Percentiles rank a stretch among this genome's conserved stretches.
Evolutionary conservation across 257 asterid genomes (phyloP).

Genomic region (Primulina tabacum): DNA sequence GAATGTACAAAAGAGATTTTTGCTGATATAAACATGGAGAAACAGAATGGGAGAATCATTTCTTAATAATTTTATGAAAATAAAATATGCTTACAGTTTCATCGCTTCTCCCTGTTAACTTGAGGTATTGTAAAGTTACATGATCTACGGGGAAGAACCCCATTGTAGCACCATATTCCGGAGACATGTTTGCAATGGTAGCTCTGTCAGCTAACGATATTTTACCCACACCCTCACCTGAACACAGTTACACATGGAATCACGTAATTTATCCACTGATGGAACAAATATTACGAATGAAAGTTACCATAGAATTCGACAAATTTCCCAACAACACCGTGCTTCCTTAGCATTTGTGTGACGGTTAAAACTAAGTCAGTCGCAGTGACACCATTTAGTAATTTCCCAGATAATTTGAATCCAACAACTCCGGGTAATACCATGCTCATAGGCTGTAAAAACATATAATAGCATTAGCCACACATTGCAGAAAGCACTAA

Average conservation of each 20-base stretch:
- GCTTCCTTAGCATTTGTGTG: constrained; percentile 85
- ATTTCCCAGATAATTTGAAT: constrained; percentile 79
- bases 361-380: constrained; percentile 87
- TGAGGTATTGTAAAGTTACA: constrained; percentile 82
- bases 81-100: constrained; percentile 63
- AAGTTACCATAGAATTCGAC: constrained; percentile 71
- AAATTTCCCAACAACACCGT: constrained; percentile 88
- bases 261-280: constrained; percentile 16
- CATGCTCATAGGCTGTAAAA: constrained; percentile 92
- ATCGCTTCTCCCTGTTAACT: constrained; percentile 91
- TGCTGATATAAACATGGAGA: constrained; percentile 4
- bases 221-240: constrained; percentile 80
- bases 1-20: constrained; percentile 19
- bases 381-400: constrained; percentile 81
- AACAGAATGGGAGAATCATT: not conserved
- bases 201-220: constrained; percentile 98
- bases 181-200: constrained; percentile 97
- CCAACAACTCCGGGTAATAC: constrained; percentile 95
- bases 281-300: constrained; percentile 1
- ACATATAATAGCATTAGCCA: constrained; percentile 23
- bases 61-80: constrained; percentile 10
- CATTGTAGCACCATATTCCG: constrained; percentile 98
- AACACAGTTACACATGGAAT: constrained; percentile 20
- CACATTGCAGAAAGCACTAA: constrained; percentile 19
- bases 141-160: constrained; percentile 98